These are phyloP conservation scores for Achlya hypogyna DNA, from an alignment of 352 stramenopile genomes.

Conservation along the genomic window DNA sequence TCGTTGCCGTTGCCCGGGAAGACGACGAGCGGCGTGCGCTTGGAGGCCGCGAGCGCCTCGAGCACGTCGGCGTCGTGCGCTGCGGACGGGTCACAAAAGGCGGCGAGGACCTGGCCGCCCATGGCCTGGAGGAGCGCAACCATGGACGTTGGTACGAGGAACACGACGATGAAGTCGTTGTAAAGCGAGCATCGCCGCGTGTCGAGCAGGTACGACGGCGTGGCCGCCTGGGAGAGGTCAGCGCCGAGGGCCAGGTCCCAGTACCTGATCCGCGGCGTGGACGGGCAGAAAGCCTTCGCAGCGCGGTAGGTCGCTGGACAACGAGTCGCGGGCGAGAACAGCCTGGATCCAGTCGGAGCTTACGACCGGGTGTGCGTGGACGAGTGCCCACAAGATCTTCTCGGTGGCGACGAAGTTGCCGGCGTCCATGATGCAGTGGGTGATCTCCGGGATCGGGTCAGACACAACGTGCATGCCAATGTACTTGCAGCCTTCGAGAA, in stretches of 20 bases:
- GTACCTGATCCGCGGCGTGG: background rate
- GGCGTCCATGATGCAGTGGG: conserved; percentile 82
- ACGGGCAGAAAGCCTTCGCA: conserved; percentile 65
- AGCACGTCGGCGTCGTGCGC: conserved; percentile 52
- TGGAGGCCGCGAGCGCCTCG: conserved; percentile 40
- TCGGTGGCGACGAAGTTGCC: conserved; percentile 69
- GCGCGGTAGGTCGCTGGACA: conserved; percentile 60
- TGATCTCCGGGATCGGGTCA: conserved; percentile 47
- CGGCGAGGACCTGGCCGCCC: conserved; percentile 51
- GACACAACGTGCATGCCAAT: conserved; percentile 74
- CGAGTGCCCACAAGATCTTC: conserved; percentile 79
- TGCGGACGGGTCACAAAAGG: conserved; percentile 32
- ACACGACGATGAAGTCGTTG: conserved; percentile 59
- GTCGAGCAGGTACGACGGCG: conserved; percentile 9
- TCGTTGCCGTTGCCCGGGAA: conserved; percentile 45
- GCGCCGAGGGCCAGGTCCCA: background rate
- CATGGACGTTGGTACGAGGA: conserved; percentile 60
- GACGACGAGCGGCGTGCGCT: conserved; percentile 47
- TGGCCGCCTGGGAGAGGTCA: background rate
- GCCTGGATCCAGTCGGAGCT: conserved; percentile 72
- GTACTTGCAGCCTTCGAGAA: conserved; percentile 68
- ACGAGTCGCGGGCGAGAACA: conserved; percentile 57
- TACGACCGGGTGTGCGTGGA: conserved; percentile 78
- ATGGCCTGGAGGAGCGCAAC: conserved; percentile 66
- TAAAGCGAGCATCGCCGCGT: conserved; percentile 33